A percentile compares a stretch with the other conserved stretches of the same genome.
phyloP scores from a whole-genome alignment of 192 early-diverging fungal species.

The Phycomyces blakesleeanus region DNA sequence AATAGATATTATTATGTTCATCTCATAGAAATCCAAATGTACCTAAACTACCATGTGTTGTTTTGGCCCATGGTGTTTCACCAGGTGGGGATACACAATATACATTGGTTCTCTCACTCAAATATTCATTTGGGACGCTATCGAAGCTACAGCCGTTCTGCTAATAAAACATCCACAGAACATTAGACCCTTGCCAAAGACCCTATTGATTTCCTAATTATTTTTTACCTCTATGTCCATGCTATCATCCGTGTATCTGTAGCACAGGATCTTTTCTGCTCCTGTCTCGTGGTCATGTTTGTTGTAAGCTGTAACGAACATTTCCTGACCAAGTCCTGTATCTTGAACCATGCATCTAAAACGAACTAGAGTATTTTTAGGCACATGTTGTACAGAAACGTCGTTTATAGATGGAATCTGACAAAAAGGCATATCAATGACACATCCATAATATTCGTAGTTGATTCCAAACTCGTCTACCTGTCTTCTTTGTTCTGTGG shows the following conservation, averaged over 20 bases:
- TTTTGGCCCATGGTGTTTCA: conserved; percentile 57
- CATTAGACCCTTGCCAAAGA: neutral
- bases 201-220: conserved; percentile 2
- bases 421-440: no score
- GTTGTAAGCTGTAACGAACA: conserved; percentile 40
- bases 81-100: conserved; percentile 76
- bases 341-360: conserved; percentile 84
- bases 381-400: conserved; percentile 25
- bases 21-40: neutral
- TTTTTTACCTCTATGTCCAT: conserved; percentile 16
- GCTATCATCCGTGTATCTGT: conserved; percentile 42
- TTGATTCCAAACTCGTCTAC: neutral
- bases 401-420: conserved; percentile 48
- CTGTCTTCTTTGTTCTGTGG: neutral
- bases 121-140: conserved; percentile 15
- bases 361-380: conserved; percentile 51
- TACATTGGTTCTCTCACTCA: conserved; percentile 56
- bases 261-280: conserved; percentile 21
- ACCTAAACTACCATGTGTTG: conserved; percentile 22
- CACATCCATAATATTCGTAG: neutral
- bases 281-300: conserved; percentile 17
- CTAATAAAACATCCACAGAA: neutral
- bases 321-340: conserved; percentile 69
- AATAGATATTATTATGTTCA: neutral
- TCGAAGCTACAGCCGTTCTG: conserved; percentile 9